Evolutionary conservation across 768 basidiomycete species (phyloP), one percentile per base, ranked within the genome.

Genomic region (Gymnopilus junonius): DNA sequence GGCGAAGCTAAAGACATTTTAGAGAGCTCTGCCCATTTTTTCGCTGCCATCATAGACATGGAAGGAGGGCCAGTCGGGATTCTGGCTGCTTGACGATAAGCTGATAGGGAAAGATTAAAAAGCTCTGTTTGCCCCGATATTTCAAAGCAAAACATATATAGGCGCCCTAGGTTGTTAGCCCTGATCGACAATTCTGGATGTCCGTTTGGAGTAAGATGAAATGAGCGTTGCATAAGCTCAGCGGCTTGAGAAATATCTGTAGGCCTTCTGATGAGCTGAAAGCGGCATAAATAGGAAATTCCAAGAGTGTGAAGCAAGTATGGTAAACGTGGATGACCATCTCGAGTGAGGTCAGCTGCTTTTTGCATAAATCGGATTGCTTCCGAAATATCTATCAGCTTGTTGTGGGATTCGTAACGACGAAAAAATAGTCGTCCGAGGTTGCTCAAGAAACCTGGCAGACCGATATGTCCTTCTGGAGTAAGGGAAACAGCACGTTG

Each of bases 401-500:
- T 31, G 6, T 29, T 14, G 51, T 40, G n/a, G 25, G n/a, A 3
- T 58, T 55, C 58, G 39, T 55, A 64, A 31, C 50, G 51, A 46
- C 15, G 23, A 10, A 27, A 21, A 27, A 31, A 40, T 4, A 34
- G 27, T 23, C 11, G 14, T 31, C 27, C 59, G 21, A 64, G 58
- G 23, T 50, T 55, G 42, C 31, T n/a, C 12, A 61, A 35, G 15
- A 35, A 50, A 2, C 25, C 23, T 35, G 50, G 35, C 21, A 54
- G 14, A 20, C 23, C 25, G 5, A 51, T 12, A 20, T 42, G 51
- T 10, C 37, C 48, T 56, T 60, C 43, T 17, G 54, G 46, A 4
- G 57, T 31, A n/a, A 67, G 57, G 12, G 46, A 43, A 7, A 68
- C 53, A 40, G 68, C 63, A 43, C 61, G 29, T 39, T 63, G 55